phyloP scores from a whole-genome alignment of 1,284 basidiomycete species.

The Cryptococcus wingfieldii region DNA sequence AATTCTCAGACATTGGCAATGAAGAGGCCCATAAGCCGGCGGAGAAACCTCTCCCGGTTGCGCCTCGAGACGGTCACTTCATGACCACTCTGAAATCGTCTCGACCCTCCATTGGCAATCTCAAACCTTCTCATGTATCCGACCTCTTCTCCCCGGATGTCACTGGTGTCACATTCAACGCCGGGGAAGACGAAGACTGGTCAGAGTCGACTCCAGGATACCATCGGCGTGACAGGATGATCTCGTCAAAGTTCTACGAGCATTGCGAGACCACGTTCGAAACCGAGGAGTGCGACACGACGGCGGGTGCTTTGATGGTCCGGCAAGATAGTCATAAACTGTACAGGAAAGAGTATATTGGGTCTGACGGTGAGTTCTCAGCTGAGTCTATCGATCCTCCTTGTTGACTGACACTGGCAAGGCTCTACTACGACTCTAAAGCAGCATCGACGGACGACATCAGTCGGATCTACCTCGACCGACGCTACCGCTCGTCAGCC shows the following conservation, averaged over 20 bases:
- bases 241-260: too few species aligned
- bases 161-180: too few species aligned
- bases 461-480: neutral
- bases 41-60: neutral
- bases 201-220: too few species aligned
- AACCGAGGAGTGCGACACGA: too few species aligned
- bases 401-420: neutral
- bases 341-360: neutral
- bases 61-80: neutral
- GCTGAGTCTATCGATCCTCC: neutral
- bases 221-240: too few species aligned
- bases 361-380: neutral
- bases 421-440: neutral
- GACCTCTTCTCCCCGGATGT: neutral
- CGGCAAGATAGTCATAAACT: neutral
- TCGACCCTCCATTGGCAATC: neutral
- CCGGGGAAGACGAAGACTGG: too few species aligned
- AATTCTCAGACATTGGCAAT: neutral
- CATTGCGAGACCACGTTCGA: too few species aligned
- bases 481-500: neutral
- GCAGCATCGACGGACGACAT: neutral
- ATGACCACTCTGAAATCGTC: neutral
- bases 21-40: neutral
- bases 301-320: too few species aligned
- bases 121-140: neutral